These are phyloP conservation scores for Coemansia sp. DNA, from an alignment of 192 early-diverging fungal species.

Conservation along the genomic window DNA sequence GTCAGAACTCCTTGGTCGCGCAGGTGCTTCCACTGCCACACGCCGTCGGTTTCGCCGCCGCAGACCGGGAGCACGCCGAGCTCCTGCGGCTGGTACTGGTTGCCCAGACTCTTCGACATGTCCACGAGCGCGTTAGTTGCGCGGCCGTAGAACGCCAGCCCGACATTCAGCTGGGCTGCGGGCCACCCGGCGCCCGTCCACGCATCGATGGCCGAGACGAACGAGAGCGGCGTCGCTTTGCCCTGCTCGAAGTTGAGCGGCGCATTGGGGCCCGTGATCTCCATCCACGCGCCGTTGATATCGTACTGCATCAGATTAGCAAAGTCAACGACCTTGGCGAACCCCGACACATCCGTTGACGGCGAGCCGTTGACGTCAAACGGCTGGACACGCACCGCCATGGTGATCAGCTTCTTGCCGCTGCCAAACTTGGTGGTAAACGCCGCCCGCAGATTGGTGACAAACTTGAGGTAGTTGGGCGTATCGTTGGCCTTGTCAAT, in stretches of 20 bases:
- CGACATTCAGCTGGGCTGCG: constrained; percentile 61
- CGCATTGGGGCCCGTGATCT: constrained; percentile 61
- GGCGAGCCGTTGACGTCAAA: constrained; percentile 54
- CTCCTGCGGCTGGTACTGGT: constrained; percentile 33
- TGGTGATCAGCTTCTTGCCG: constrained; percentile 58
- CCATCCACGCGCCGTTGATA: constrained; percentile 59
- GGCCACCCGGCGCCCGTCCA: constrained; percentile 66
- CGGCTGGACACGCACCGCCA: constrained; percentile 61
- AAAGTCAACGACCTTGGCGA: constrained; percentile 64
- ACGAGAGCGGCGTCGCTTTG: constrained; percentile 47
- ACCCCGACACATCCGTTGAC: constrained; percentile 58
- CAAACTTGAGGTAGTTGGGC: constrained; percentile 60
- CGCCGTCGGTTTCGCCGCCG: constrained; percentile 61
- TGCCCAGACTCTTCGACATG: constrained; percentile 25
- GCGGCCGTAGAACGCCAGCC: constrained; percentile 66
- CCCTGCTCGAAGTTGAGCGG: constrained; percentile 47
- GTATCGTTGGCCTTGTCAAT: constrained; percentile 61
- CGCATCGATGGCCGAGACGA: constrained; percentile 51
- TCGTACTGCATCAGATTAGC: constrained; percentile 73
- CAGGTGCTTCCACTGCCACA: constrained; percentile 65
- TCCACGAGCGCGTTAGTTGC: constrained; percentile 40
- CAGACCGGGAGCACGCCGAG: constrained; percentile 46
- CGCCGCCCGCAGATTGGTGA: constrained; percentile 61
- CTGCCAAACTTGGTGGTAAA: constrained; percentile 48
- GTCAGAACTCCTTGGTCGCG: constrained; percentile 56